Evolutionary conservation across 2,329 filamentous ascomycete genomes (phyloP), one percentile per base, ranked within the genome.

Genomic region (Colletotrichum lentis): DNA sequence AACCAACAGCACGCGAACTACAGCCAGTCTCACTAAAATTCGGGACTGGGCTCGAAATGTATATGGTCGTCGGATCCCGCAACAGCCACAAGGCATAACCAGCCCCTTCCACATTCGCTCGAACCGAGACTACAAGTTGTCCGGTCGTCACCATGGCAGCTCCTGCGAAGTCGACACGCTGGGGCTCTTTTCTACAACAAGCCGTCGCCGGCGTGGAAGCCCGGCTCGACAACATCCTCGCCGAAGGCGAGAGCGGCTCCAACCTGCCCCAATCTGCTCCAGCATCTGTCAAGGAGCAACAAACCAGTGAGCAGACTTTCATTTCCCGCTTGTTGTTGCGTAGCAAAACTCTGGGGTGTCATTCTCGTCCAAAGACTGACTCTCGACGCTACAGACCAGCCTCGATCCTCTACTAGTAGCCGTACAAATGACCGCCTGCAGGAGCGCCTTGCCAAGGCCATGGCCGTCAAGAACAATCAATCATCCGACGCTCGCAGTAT

Each of bases 201-300:
- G 94, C 95, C 71, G 93, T 98, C 69, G 94, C 94, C 62, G 94
- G 94, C 69, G 91, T 99, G 66, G 96, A 99, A 81, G 96, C 94
- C 68, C 90, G 92, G 50, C 86, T 99, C 68, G 96, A 99, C 78
- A 94, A 88, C 57, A 97, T 99, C 67, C 86, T 99, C 69, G 89
- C 93, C 62, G 94, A 97, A 72, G 89, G 92, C 63, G 88, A 90
- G 50, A 57, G 58, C 55, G 50, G 50, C 41, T 59, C 70, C 54
- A 60, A 24, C 49, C 50, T 27, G 50, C 55, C 37, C 8, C 50
- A 61, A 62, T 5, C 52, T 46, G 7, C 52, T 18, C 56, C 24
- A 16, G 60, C 22, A 12, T 39, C 37, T n/a, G 24, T 35, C 22
- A 69, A 62, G 37, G 62, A 61, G 8, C 43, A 62, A 12, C 62